phyloP scores from a whole-genome alignment of 1,284 basidiomycete species.

The Mycena citricolor region DNA sequence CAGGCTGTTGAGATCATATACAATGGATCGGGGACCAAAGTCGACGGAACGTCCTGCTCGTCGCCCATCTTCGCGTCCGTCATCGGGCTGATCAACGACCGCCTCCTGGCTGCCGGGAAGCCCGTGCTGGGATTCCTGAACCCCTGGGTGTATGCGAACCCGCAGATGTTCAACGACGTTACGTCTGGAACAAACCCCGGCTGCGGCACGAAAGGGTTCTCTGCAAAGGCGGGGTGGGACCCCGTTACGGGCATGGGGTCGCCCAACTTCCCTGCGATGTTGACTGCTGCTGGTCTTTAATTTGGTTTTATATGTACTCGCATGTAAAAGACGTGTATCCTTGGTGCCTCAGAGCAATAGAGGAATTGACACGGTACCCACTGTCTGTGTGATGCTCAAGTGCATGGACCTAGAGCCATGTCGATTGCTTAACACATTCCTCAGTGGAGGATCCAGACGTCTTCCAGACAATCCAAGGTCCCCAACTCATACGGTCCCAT shows the following conservation, averaged over 20 bases:
- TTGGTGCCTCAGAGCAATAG: too few relatives aligned
- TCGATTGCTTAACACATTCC: too few relatives aligned
- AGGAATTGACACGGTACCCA: too few relatives aligned
- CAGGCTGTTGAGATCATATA: slow-evolving; percentile 42
- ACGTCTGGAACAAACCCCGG: slow-evolving; percentile 17
- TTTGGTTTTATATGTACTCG: too few relatives aligned
- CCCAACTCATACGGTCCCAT: too few relatives aligned
- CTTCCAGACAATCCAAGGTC: too few relatives aligned
- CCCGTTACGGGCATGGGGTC: slow-evolving; percentile 19
- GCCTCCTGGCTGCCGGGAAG: slow-evolving; percentile 20
- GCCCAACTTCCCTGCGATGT: slow-evolving; percentile 17
- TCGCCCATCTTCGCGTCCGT: slow-evolving; percentile 56
- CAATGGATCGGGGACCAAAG: slow-evolving; percentile 33
- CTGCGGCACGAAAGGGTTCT: slow-evolving; percentile 17
- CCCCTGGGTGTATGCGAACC: slow-evolving; percentile 24
- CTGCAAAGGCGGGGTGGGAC: slow-evolving; percentile 19
- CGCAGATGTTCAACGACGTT: slow-evolving; percentile 19
- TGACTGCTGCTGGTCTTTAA: slow-evolving; percentile 21
- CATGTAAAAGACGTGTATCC: too few relatives aligned
- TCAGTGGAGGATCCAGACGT: too few relatives aligned
- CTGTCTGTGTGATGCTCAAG: too few relatives aligned
- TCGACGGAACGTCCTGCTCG: slow-evolving; percentile 59
- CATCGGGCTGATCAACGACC: slow-evolving; percentile 36
- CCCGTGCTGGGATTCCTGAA: slow-evolving; percentile 22
- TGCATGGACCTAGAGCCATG: too few relatives aligned